Base-by-base conservation (phyloP, 345 rosid genomes). In the Triadica sebifera region DNA sequence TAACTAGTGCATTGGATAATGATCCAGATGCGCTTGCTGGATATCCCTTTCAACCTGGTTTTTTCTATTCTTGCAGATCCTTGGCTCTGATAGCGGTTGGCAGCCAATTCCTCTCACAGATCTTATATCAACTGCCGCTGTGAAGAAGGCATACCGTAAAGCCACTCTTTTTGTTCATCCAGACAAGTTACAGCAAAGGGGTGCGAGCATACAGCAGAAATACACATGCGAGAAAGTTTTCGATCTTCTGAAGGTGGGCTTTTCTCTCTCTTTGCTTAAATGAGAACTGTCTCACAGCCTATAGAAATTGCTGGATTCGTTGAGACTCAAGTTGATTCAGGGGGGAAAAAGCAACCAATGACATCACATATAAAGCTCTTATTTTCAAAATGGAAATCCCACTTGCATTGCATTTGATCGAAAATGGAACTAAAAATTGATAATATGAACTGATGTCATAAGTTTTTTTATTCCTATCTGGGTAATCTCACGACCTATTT, bases 51-150 rank as follows among this genome's bases (percentile, higher is more conserved):
- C 5, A 16, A 51, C 52, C n/a, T 38, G 63, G 12, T n/a, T 3
- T 50, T 39, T 60, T 47, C 15, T n/a, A 16, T 67, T 56, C 74
- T 38, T 80, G 86, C 89, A 94, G 97, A 91, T 94, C 58, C 93
- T 94, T 60, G 93, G 94, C 81, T 85, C 94, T 24, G 97, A 94
- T 65, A 89, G 98, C 74, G 94, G 97, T 67, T 94, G 98, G 98
- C 88, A 91, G 81, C 81, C 98, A 46, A 84, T 89, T 74, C 85
- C 93, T 17, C 86, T 91, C 69, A 92, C 97, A 4, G 97, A 94
- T 73, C 86, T 94, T 12, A 82, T 91, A 50, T 73, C 94, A 46
- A 71, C 85, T 0, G 78, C 90, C 60, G 89, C 97, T 19, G 97
- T 94, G 62, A 94, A 90, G 85, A 94, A 94, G 83, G 92, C 97